These are phyloP conservation scores for Passalora sequoiae DNA, from an alignment of 2,329 filamentous ascomycete species.

Conservation along the genomic window DNA sequence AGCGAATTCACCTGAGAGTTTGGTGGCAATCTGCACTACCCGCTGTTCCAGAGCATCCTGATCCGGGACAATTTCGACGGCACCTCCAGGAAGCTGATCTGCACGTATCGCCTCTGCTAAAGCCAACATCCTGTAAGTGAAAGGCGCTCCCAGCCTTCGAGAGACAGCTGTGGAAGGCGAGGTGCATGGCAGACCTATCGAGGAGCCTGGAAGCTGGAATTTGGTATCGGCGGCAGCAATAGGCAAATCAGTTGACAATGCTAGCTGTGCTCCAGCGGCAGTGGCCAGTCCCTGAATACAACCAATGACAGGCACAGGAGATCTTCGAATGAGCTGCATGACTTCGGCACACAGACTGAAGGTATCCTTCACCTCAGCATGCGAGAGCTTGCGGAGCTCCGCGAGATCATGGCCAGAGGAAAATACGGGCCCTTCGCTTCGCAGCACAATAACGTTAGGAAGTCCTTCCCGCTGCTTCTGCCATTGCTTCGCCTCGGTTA, in stretches of 20 bases:
- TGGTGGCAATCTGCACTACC: slow-evolving; percentile 8
- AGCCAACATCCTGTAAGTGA: slow-evolving; percentile 19
- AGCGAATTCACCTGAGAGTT: slow-evolving; percentile 9
- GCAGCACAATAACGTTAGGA: slow-evolving; percentile 15
- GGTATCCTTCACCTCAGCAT: slow-evolving; percentile 13
- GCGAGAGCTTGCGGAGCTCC: slow-evolving; percentile 15
- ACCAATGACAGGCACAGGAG: slow-evolving; percentile 14
- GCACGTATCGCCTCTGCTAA: slow-evolving; percentile 16
- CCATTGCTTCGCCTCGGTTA: slow-evolving; percentile 13
- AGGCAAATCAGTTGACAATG: slow-evolving; percentile 17
- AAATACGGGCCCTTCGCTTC: slow-evolving; percentile 19
- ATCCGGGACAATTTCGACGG: slow-evolving; percentile 16
- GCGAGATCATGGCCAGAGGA: slow-evolving; percentile 18
- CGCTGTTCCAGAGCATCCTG: slow-evolving; percentile 12
- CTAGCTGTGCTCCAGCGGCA: slow-evolving; percentile 17
- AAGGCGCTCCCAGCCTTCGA: slow-evolving; percentile 11
- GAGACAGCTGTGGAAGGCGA: slow-evolving; percentile 16
- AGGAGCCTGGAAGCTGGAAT: slow-evolving; percentile 17
- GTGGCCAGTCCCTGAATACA: slow-evolving; percentile 18
- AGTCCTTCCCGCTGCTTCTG: slow-evolving; percentile 11
- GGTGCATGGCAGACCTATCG: slow-evolving; percentile 19
- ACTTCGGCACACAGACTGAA: slow-evolving; percentile 18
- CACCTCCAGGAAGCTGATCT: slow-evolving; percentile 16
- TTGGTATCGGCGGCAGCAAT: slow-evolving; percentile 14
- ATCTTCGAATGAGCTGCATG: slow-evolving; percentile 17